Conservation (phyloP, 75 land plant genomes). For the Cupressus sempervirens region DNA sequence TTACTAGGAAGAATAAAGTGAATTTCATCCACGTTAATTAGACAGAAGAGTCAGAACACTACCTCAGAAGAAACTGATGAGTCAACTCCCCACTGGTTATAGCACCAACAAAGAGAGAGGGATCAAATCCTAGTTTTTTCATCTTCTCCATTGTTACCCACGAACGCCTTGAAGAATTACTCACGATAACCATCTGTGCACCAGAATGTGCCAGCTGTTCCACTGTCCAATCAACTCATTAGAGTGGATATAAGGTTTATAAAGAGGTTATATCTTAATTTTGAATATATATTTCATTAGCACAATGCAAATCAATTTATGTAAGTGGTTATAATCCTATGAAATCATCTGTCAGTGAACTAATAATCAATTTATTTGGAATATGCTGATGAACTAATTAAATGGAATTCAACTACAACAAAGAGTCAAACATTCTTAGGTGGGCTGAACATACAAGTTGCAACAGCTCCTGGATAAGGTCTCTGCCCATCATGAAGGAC, state of each 20-base stretch:
- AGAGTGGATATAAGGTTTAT: no score
- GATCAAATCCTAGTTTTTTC: constrained; percentile 68
- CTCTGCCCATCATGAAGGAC: constrained; percentile 88
- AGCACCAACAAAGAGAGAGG: constrained; percentile 67
- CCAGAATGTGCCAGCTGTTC: constrained; percentile 59
- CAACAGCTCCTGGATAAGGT: constrained; percentile 77
- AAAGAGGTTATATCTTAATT: not conserved
- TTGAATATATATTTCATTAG: not conserved
- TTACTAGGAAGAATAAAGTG: not conserved
- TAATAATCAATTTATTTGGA: not conserved
- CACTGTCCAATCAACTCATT: constrained; percentile 31
- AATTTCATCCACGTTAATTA: not conserved
- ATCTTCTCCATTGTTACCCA: constrained; percentile 58
- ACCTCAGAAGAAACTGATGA: constrained; percentile 55
- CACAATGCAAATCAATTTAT: not conserved
- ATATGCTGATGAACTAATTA: not conserved
- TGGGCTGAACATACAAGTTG: constrained; percentile 49
- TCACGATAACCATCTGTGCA: constrained; percentile 66
- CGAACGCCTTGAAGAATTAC: constrained; percentile 82
- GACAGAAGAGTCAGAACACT: not conserved
- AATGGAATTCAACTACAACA: not conserved
- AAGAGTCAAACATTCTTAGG: constrained; percentile 4
- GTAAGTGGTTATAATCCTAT: not conserved
- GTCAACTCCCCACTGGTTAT: constrained; percentile 95
- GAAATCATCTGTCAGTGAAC: not conserved